Conservation (phyloP, 148 eudicot species). For the Chenopodium formosanum region DNA sequence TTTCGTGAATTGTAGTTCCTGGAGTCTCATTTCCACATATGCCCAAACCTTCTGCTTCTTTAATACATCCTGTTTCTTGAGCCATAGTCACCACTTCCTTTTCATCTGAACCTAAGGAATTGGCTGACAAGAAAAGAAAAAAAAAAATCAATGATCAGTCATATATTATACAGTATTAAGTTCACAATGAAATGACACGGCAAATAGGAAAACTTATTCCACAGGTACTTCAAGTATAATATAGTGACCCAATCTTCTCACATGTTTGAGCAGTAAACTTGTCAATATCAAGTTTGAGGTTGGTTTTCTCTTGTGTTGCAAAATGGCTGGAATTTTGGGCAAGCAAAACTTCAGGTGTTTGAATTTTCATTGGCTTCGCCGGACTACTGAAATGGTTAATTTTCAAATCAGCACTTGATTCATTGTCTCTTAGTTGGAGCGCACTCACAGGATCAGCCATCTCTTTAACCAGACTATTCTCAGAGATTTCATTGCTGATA, state of each 20-base stretch:
- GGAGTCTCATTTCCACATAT: neutral
- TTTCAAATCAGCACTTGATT: conserved; percentile 5
- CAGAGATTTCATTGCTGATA: neutral
- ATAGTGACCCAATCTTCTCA: conserved; percentile 1
- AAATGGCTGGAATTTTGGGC: conserved; percentile 1
- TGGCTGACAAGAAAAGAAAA: neutral
- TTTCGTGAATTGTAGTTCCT: neutral
- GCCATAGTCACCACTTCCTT: neutral
- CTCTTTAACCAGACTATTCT: neutral
- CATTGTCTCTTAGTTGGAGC: neutral
- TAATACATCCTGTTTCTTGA: neutral
- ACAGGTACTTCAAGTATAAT: neutral
- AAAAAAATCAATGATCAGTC: neutral
- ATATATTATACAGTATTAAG: neutral
- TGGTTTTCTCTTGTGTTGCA: conserved; percentile 1
- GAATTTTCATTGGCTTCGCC: neutral
- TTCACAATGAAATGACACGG: neutral
- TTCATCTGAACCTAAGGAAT: neutral
- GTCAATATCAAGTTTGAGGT: neutral
- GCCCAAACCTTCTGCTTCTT: neutral
- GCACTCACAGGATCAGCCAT: neutral
- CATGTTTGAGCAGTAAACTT: conserved; percentile 4
- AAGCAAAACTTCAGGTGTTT: conserved; percentile 6
- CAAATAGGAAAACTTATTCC: neutral
- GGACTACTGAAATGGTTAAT: neutral